Evolutionary conservation across 768 basidiomycete genomes (phyloP), one percentile per base, ranked within the genome.

Genomic region (Boletus insuetus): DNA sequence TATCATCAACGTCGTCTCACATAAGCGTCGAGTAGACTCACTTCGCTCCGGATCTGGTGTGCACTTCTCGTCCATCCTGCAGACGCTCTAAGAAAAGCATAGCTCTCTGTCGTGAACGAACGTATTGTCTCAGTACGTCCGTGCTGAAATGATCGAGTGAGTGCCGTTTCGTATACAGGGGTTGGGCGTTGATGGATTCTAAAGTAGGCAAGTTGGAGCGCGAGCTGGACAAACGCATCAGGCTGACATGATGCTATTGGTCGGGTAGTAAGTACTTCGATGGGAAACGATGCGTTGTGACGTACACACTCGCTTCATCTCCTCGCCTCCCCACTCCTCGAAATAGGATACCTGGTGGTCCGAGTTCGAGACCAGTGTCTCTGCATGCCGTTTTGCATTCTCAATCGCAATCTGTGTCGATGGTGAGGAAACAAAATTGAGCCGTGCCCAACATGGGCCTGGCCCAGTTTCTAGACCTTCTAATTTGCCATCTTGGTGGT

Each of bases 41-140:
- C 66, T 6, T 58, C 42, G 24, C 22, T 44, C 35, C 26, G 50
- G 41, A 39, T 47, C 37, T 52, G 54, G 12, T 24, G 44, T 42
- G 13, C 9, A 31, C 39, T 42, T 47, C n/a, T 60, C 31, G 52
- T 54, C 66, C 69, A 66, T 10, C 26, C 50, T 5, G 51, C 54
- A 50, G 57, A 65, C 12, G 56, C 58, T 47, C 32, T 53, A 19
- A 65, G 16, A 76, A 88, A 95, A 9, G 77, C 76, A 32, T 89
- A 80, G 55, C 87, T 88, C 58, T 94, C 89, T 19, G 72, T 73
- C 48, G 85, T 88, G 42, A 89, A 76, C 0, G 86, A 81, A 24
- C 94, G 83, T 49, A 98, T 84, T 1, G 91, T 94, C 67, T 98
- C 95, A 2, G 94, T 97, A 17, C 95, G 82, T 16, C 93, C 95